Percentiles rank a stretch among this genome's conserved stretches.
Evolutionary conservation across 306 rosid genomes (phyloP).

Genomic region (Cicer judaicum): DNA sequence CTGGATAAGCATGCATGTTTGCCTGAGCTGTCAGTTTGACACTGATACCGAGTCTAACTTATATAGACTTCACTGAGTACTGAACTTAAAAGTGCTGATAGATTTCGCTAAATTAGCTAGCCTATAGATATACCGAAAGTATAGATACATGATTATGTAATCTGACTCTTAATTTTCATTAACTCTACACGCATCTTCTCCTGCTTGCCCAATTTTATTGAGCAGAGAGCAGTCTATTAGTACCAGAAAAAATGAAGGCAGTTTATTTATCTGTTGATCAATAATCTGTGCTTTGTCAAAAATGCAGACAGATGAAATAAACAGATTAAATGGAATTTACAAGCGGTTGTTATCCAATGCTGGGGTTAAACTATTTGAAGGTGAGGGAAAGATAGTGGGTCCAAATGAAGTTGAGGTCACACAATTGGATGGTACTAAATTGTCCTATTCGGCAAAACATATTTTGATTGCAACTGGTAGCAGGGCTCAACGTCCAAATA

Average conservation of each 20-base stretch:
- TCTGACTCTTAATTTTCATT: background rate
- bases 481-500: conserved; percentile 75
- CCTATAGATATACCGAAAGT: background rate
- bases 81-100: background rate
- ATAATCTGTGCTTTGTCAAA: conserved; percentile 33
- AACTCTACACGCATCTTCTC: conserved; percentile 15
- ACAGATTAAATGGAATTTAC: conserved; percentile 88
- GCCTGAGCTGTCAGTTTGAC: background rate
- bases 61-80: background rate
- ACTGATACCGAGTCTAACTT: conserved; percentile 1
- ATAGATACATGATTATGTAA: background rate
- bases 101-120: background rate
- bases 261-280: conserved; percentile 19
- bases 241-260: background rate
- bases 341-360: conserved; percentile 84
- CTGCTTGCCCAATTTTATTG: conserved; percentile 34
- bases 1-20: no score
- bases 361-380: conserved; percentile 88
- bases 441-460: conserved; percentile 89
- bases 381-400: conserved; percentile 88
- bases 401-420: conserved; percentile 96
- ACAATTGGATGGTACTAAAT: conserved; percentile 94
- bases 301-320: conserved; percentile 88
- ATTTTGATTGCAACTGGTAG: conserved; percentile 92
- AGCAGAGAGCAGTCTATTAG: conserved; percentile 29